Evolutionary conservation across 2,329 filamentous ascomycete genomes (phyloP), one percentile per base, ranked within the genome.

Genomic region (Fusarium sublunatum): DNA sequence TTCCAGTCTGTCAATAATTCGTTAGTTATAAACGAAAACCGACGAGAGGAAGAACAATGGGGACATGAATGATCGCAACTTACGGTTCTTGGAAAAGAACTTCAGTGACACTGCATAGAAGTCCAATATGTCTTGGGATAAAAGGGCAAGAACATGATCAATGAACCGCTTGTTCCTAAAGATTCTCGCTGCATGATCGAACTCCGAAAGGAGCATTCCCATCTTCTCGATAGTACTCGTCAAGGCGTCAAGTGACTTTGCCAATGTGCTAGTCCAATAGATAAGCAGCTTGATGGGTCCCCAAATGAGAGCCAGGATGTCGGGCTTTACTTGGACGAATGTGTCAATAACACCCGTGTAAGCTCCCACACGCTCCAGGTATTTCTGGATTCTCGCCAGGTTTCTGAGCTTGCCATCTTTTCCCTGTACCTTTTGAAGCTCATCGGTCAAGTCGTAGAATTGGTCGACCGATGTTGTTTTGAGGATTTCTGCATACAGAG

Each of bases 371-470:
- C 70, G 76, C 5, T 65, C 24, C n/a, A 77, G 43, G 46, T 76
- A 44, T 43, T 8, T 73, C 61, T 19, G 76, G 51, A 24, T 53
- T 44, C n/a, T 68, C 61, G n/a, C 54, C 41, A 15, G 52, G 68
- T 8, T 26, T 51, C 53, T 76, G 75, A 22, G 41, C 3, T 32
- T n/a, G 3, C 11, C 26, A 5, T n/a, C 5, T 6, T 7, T 5
- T 24, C 41, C 28, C 4, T 32, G 28, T 7, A 15, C 32, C 7
- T 7, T 7, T 13, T 78, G 75, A 15, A 78, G 60, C 39, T 70
- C 60, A 19, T 77, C 72, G 2, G 73, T 73, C 7, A 55, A 45
- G 44, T 75, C 66, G 50, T 75, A 77, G 6, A 77, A 70, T 26
- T 76, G 48, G 2, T 73, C 65, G n/a, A 74, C 73, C 7, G 67